Evolutionary conservation across 345 rosid species (phyloP).

Genomic region (Melastoma malabathricum): DNA sequence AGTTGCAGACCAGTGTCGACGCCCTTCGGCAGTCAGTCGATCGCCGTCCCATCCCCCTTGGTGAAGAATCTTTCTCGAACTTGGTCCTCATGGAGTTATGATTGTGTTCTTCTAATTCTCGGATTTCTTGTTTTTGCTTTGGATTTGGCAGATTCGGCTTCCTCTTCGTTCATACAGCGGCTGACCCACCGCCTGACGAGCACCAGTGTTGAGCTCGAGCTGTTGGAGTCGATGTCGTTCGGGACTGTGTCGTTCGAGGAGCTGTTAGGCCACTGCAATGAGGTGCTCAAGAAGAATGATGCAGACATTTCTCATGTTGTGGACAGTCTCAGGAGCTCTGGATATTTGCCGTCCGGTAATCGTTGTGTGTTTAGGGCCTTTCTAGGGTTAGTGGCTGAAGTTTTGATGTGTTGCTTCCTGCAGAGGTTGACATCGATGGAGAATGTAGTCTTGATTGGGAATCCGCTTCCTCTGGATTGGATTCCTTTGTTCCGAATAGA

Average conservation of each 20-base stretch:
- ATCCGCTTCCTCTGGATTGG: constrained; percentile 8
- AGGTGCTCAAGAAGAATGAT: constrained; percentile 45
- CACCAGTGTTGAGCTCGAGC: constrained; percentile 35
- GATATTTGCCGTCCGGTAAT: constrained; percentile 16
- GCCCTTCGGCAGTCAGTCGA: constrained; percentile 59
- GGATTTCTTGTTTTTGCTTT: neutral
- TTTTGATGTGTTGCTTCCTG: constrained; percentile 1
- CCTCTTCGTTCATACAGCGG: constrained; percentile 62
- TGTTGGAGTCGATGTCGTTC: constrained; percentile 65
- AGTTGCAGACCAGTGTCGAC: constrained; percentile 51
- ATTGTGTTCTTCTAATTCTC: neutral
- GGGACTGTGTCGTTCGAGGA: constrained; percentile 83
- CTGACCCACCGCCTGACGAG: constrained; percentile 51
- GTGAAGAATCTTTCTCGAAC: constrained; percentile 12
- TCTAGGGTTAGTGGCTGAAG: too few species aligned
- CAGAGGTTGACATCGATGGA: constrained; percentile 29
- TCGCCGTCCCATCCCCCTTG: constrained; percentile 78
- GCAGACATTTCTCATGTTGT: constrained; percentile 28
- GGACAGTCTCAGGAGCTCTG: constrained; percentile 29
- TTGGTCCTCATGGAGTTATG: neutral
- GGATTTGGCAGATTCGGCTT: constrained; percentile 45
- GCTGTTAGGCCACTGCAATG: constrained; percentile 65
- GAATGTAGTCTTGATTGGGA: constrained; percentile 12
- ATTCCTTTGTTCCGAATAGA: neutral
- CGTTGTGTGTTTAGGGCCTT: too few species aligned